phyloP scores from a whole-genome alignment of 805 yeast genomes.

The Zygoascus biomembranicola region DNA sequence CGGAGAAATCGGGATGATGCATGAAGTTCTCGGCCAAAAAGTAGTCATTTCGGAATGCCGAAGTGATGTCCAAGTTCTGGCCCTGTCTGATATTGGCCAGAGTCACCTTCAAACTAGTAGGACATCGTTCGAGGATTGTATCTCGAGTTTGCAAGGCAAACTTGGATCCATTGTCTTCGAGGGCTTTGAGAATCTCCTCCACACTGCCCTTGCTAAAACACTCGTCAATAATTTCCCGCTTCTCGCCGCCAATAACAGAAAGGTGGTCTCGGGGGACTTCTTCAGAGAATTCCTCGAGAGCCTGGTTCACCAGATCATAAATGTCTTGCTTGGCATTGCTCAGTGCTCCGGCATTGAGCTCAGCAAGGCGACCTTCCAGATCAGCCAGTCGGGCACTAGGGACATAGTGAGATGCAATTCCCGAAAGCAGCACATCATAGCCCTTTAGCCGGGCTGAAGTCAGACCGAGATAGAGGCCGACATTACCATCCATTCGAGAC shows the following conservation, averaged over 20 bases:
- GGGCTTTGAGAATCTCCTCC: slow-evolving; percentile 47
- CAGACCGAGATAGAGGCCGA: slow-evolving; percentile 79
- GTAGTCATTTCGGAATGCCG: slow-evolving; percentile 67
- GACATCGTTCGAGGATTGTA: slow-evolving; percentile 59
- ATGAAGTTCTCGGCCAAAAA: slow-evolving; percentile 70
- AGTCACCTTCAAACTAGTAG: slow-evolving; percentile 68
- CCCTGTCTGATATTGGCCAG: slow-evolving; percentile 61
- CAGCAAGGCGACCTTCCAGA: slow-evolving; percentile 57
- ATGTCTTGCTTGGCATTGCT: slow-evolving; percentile 29
- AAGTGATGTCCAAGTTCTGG: slow-evolving; percentile 45
- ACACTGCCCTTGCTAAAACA: slow-evolving; percentile 49
- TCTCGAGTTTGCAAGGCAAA: slow-evolving; percentile 57
- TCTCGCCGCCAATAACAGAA: slow-evolving; percentile 47
- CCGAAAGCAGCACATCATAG: slow-evolving; percentile 70
- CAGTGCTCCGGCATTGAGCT: slow-evolving; percentile 36
- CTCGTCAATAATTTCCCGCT: slow-evolving; percentile 56
- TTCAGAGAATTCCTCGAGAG: slow-evolving; percentile 72
- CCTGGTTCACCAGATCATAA: slow-evolving; percentile 53
- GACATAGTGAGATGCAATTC: slow-evolving; percentile 87
- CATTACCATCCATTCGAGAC: slow-evolving; percentile 69
- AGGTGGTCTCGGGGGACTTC: slow-evolving; percentile 55
- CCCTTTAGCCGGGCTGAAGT: slow-evolving; percentile 79
- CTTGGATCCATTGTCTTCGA: slow-evolving; percentile 47
- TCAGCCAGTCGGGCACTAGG: slow-evolving; percentile 55
- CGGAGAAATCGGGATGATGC: slow-evolving; percentile 43